Base-by-base conservation (phyloP, 306 rosid genomes). In the Fragaria ananassa region DNA sequence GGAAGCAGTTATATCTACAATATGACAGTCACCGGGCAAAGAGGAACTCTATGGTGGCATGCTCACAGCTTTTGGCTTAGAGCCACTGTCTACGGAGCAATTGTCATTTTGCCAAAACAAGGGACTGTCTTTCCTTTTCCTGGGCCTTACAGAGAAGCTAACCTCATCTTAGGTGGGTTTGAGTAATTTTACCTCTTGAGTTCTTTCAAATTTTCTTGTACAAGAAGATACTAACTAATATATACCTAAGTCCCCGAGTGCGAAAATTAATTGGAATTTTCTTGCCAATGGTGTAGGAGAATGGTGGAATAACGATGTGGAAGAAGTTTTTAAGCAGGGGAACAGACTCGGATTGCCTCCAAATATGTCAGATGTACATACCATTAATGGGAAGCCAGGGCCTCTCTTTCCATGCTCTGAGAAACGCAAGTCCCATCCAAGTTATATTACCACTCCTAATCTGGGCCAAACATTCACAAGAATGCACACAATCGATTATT, bases 21-120 rank as follows among this genome's bases (percentile, higher is more conserved):
- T 27, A 27, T 27, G 27, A 27, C 27, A 27, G 27, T 27, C 27
- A 27, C 27, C 27, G 27, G 27, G 27, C 27, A 27, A 27, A 27
- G 27, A 27, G 27, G 27, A 27, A 27, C 27, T 27, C 27, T 27
- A 27, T 27, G 27, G 27, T 27, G 27, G 27, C 85, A 81, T 54
- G 85, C 85, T n/a, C 85, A 82, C 17, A 82, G 77, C 51, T 37
- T 82, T 65, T 82, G 85, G 85, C 81, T 82, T 2, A 77, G 85
- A 44, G 81, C 85, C 61, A 72, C 79, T 11, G 85, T 77, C 50
- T 82, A 82, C 58, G 81, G 81, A 25, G 85, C 79, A 34, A 54
- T 82, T 23, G 81, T 82, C 39, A 73, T 82, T 27, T 46, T 72
- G 81, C 85, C 85, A 27, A 77, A 77, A 68, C 75, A 65, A 47